Percentiles rank a stretch among this genome's conserved stretches.
Conservation (phyloP, 1,139 yeast genomes). For the Suhomyces panamericanus region DNA sequence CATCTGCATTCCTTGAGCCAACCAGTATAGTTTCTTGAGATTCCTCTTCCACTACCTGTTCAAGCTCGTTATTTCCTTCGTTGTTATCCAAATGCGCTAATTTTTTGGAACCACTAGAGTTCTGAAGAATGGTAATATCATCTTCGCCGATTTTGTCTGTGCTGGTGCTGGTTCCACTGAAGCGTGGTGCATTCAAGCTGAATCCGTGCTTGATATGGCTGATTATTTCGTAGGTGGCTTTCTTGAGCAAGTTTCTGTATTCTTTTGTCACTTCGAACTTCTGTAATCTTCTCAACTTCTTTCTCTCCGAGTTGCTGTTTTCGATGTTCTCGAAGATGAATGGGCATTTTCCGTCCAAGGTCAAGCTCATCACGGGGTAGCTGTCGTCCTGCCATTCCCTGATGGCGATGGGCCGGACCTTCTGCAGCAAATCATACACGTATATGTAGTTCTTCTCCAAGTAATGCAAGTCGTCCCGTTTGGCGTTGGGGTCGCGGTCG, state of each 20-base stretch:
- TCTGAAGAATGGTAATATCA: slow-evolving; percentile 21
- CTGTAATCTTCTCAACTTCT: slow-evolving; percentile 37
- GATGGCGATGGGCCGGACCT: slow-evolving; percentile 76
- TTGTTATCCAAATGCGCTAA: slow-evolving; percentile 5
- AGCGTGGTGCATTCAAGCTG: slow-evolving; percentile 19
- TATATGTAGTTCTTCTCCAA: slow-evolving; percentile 68
- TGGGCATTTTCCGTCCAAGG: slow-evolving; percentile 71
- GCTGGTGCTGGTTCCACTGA: slow-evolving; percentile 33
- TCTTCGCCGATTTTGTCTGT: slow-evolving; percentile 28
- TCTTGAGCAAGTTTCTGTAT: slow-evolving; percentile 40
- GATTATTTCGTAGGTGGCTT: slow-evolving; percentile 38
- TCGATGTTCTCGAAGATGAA: slow-evolving; percentile 54
- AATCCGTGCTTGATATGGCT: slow-evolving; percentile 28
- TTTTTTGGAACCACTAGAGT: slow-evolving; percentile 18
- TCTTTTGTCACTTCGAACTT: slow-evolving; percentile 43
- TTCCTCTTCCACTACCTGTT: slow-evolving; percentile 14
- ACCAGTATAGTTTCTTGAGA: slow-evolving; percentile 5
- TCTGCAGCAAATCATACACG: slow-evolving; percentile 78
- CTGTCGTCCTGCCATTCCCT: slow-evolving; percentile 69
- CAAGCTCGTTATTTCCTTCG: slow-evolving; percentile 9
- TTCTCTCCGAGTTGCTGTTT: slow-evolving; percentile 35
- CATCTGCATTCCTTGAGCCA: background rate
- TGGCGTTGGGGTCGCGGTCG: slow-evolving; percentile 85
- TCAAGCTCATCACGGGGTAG: slow-evolving; percentile 46
- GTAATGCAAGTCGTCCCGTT: slow-evolving; percentile 80